Percentiles rank a stretch among this genome's conserved stretches.
phyloP scores from a whole-genome alignment of 805 yeast genomes.

The Candida glaebosa region DNA sequence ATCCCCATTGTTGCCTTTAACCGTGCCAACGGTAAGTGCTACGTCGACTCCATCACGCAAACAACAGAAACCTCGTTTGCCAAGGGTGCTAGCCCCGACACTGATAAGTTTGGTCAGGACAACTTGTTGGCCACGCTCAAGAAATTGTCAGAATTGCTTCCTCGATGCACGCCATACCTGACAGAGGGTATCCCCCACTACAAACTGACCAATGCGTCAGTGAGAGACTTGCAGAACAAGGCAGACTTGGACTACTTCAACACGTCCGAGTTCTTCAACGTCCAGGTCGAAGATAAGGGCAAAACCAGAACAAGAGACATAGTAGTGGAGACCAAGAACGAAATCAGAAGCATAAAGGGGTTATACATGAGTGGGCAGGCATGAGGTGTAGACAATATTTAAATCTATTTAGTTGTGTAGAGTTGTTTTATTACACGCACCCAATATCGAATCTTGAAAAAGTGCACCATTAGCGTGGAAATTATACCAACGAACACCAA shows the following conservation, averaged over 20 bases:
- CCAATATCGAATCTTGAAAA: too few species aligned
- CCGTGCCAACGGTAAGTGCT: constrained; percentile 25
- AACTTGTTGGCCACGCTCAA: constrained; percentile 21
- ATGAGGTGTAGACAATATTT: constrained; percentile 6
- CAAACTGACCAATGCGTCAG: constrained; percentile 21
- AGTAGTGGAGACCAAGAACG: constrained; percentile 32
- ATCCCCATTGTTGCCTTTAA: constrained; percentile 40
- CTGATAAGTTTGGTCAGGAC: constrained; percentile 25
- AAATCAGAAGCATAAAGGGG: constrained; percentile 42
- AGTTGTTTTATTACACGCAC: too few species aligned
- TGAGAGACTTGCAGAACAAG: constrained; percentile 35
- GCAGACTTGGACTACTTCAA: constrained; percentile 34
- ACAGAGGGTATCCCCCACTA: constrained; percentile 31
- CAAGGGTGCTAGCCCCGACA: constrained; percentile 6
- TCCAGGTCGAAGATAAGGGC: constrained; percentile 6
- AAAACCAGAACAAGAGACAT: constrained; percentile 9
- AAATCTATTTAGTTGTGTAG: too few species aligned
- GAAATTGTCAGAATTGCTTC: constrained; percentile 19
- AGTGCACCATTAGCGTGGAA: too few species aligned
- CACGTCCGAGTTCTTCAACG: constrained; percentile 25
- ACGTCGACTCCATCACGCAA: constrained; percentile 37
- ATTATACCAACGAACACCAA: too few species aligned
- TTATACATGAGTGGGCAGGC: constrained; percentile 41
- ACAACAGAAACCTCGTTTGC: constrained; percentile 25
- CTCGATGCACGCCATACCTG: constrained; percentile 24